These are phyloP conservation scores for Cyclotella kingstonii DNA, from an alignment of 108 stramenopile species.

Conservation along the genomic window DNA sequence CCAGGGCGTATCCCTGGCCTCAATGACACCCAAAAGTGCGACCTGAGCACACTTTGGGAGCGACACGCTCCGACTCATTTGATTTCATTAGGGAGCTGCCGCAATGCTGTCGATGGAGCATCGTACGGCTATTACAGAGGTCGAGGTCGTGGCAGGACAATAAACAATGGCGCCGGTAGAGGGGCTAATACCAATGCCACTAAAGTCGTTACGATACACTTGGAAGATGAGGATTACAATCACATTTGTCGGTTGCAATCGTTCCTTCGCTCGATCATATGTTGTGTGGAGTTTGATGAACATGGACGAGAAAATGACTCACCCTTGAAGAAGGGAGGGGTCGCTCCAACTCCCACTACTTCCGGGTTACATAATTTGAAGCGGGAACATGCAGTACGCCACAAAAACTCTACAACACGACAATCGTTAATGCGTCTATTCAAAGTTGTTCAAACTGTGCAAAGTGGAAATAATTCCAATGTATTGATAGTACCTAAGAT, in stretches of 20 bases:
- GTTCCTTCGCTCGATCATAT: slow-evolving; percentile 23
- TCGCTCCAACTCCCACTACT: background rate
- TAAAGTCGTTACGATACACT: slow-evolving; percentile 21
- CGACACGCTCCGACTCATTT: slow-evolving; percentile 31
- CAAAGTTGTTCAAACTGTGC: background rate
- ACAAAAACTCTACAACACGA: slow-evolving; percentile 17
- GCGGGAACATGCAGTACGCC: slow-evolving; percentile 3
- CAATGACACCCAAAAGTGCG: slow-evolving; percentile 49
- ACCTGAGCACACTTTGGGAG: slow-evolving; percentile 40
- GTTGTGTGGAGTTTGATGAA: background rate
- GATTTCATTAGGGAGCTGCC: slow-evolving; percentile 2
- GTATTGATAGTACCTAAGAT: slow-evolving; percentile 27
- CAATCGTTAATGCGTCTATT: slow-evolving; percentile 39
- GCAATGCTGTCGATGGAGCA: slow-evolving; percentile 2
- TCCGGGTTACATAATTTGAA: slow-evolving; percentile 10
- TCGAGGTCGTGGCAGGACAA: slow-evolving; percentile 14
- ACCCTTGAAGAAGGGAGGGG: background rate
- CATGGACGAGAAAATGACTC: background rate
- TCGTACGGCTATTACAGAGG: slow-evolving; percentile 11
- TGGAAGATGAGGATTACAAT: slow-evolving; percentile 41
- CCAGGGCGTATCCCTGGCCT: slow-evolving; percentile 2
- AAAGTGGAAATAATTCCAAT: background rate
- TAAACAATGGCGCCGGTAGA: slow-evolving; percentile 3
- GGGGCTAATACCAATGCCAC: slow-evolving; percentile 26
- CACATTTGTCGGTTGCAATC: slow-evolving; percentile 42